Percentiles rank a stretch among this genome's conserved stretches.
Evolutionary conservation across 2,329 filamentous ascomycete genomes (phyloP).

Genomic region (Aspergillus jensenii): DNA sequence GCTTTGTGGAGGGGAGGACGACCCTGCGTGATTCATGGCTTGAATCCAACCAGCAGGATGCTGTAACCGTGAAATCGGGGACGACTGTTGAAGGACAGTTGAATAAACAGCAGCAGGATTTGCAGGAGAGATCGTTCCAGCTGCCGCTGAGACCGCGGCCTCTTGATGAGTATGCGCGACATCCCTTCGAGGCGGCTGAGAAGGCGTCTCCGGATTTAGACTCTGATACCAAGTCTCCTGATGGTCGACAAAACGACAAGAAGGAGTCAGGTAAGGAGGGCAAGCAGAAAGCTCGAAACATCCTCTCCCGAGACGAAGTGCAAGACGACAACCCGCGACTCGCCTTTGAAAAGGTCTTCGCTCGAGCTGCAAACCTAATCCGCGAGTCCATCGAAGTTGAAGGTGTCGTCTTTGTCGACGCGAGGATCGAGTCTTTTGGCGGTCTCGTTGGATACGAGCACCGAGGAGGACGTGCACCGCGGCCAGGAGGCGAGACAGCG

Average conservation of each 20-base stretch:
- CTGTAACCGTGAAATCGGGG: too few species aligned
- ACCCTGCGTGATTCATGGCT: not conserved
- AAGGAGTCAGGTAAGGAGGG: not conserved
- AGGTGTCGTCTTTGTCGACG: slow-evolving; percentile 21
- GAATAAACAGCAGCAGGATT: too few species aligned
- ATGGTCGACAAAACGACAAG: not conserved
- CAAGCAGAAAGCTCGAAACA: too few species aligned
- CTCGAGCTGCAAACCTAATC: slow-evolving; percentile 18
- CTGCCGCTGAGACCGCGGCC: too few species aligned
- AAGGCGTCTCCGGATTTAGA: too few species aligned
- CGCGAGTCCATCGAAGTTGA: slow-evolving; percentile 21
- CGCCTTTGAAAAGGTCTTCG: slow-evolving; percentile 12
- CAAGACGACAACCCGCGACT: too few species aligned
- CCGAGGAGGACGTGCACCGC: not conserved
- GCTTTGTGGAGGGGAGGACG: slow-evolving; percentile 23
- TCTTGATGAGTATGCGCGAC: too few species aligned
- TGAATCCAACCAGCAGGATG: too few species aligned
- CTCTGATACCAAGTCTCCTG: not conserved
- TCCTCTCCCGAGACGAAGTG: too few species aligned
- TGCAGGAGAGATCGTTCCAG: too few species aligned
- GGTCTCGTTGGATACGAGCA: slow-evolving; percentile 5
- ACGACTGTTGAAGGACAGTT: too few species aligned
- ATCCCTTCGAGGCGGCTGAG: rapidly evolving
- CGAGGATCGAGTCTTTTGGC: slow-evolving; percentile 6
- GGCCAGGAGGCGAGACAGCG: too few species aligned